Evolutionary conservation across 1,284 basidiomycete species (phyloP).

Genomic region (Puccinia hordei): DNA sequence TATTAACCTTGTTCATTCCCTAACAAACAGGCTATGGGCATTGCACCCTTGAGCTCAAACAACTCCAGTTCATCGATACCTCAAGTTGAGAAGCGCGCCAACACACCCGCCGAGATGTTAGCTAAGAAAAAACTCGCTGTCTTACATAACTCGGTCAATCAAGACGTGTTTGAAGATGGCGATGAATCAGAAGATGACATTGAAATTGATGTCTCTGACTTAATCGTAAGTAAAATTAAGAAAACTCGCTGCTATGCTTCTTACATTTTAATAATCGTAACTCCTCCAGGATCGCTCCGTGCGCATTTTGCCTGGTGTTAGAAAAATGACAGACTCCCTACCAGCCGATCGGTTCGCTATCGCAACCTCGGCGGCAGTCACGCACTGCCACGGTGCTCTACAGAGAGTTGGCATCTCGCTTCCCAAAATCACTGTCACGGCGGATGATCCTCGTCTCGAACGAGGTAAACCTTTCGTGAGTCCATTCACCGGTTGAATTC

Average conservation of each 20-base stretch:
- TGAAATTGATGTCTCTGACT: conserved; percentile 53
- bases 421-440: conserved; percentile 73
- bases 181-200: conserved; percentile 64
- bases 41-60: conserved; percentile 58
- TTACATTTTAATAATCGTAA: not conserved
- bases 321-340: conserved; percentile 69
- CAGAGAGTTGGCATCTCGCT: conserved; percentile 71
- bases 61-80: conserved; percentile 53
- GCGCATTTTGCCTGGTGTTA: conserved; percentile 73
- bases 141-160: conserved; percentile 59
- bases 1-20: conserved; percentile 61
- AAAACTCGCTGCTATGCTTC: not conserved
- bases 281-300: conserved; percentile 60
- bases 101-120: conserved; percentile 56
- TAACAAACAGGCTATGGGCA: conserved; percentile 33
- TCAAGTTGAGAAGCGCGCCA: not conserved
- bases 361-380: conserved; percentile 74
- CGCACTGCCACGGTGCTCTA: conserved; percentile 71
- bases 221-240: conserved; percentile 64
- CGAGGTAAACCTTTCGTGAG: conserved; percentile 58
- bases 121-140: conserved; percentile 58
- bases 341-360: conserved; percentile 72
- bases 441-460: conserved; percentile 67
- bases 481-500: conserved; percentile 38
- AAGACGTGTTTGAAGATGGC: conserved; percentile 64